Evolutionary conservation across 148 eudicot genomes (phyloP).

Genomic region (Vaccinium macrocarpon): DNA sequence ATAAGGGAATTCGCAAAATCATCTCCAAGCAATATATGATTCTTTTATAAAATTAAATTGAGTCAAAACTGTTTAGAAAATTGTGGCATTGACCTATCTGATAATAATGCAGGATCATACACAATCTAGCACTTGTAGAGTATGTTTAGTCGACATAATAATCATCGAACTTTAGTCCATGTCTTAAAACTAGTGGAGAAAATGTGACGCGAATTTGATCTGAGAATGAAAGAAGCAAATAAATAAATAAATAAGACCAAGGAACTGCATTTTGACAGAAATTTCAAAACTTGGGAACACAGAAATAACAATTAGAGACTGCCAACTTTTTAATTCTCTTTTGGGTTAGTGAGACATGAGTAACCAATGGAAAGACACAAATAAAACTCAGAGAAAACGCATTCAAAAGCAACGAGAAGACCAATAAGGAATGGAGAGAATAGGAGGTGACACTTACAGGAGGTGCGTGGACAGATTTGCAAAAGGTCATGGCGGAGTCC

Average conservation of each 20-base stretch:
- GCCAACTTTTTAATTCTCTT: neutral
- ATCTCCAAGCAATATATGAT: neutral
- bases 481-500: conserved; percentile 22
- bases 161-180: neutral
- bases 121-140: neutral
- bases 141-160: neutral
- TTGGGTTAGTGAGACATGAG: neutral
- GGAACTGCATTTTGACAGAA: neutral
- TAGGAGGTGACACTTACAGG: conserved; percentile 16
- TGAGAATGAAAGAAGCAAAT: neutral
- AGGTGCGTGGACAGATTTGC: conserved; percentile 27
- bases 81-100: neutral
- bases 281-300: neutral
- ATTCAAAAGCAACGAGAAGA: neutral
- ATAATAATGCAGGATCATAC: neutral
- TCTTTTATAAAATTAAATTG: neutral
- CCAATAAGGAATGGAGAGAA: neutral
- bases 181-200: neutral
- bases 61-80: neutral
- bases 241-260: neutral
- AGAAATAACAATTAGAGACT: neutral
- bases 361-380: neutral
- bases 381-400: neutral
- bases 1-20: neutral
- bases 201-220: too few relatives aligned